phyloP scores from a whole-genome alignment of 495 filamentous ascomycete genomes.

The Apodospora peruviana region DNA sequence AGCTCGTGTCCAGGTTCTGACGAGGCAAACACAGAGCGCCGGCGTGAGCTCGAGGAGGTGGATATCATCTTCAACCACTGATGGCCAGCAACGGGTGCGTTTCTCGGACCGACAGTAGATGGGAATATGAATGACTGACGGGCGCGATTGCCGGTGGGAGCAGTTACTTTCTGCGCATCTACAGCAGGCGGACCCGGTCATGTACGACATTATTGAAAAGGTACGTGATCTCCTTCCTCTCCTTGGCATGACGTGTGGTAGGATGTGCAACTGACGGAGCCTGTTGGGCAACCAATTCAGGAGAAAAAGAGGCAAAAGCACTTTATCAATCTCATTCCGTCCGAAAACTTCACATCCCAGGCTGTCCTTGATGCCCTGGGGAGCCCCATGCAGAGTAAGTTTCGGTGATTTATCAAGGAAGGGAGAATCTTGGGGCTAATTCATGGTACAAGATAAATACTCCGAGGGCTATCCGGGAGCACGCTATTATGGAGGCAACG shows the following conservation, averaged over 20 bases:
- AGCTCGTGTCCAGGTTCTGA: conserved; percentile 4
- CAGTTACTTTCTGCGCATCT: conserved; percentile 77
- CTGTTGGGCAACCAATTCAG: conserved; percentile 34
- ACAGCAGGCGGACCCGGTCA: conserved; percentile 76
- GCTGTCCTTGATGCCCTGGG: conserved; percentile 93
- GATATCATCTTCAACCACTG: conserved; percentile 45
- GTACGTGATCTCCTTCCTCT: conserved; percentile 40
- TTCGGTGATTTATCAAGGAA: neutral
- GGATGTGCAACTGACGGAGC: neutral
- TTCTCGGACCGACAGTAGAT: conserved; percentile 2
- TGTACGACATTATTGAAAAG: conserved; percentile 85
- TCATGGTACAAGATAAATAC: conserved; percentile 73
- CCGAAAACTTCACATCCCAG: conserved; percentile 98
- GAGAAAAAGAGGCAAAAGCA: conserved; percentile 94
- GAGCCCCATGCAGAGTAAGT: conserved; percentile 95
- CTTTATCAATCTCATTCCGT: conserved; percentile 97
- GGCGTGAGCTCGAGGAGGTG: conserved; percentile 19
- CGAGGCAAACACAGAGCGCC: too few species aligned
- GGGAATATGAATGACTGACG: conserved; percentile 7
- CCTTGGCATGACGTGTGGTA: neutral
- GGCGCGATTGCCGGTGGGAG: neutral
- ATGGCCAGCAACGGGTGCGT: conserved; percentile 61
- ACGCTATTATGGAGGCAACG: conserved; percentile 95
- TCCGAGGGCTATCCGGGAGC: conserved; percentile 97
- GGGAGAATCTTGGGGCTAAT: conserved; percentile 4